These are phyloP conservation scores for Mollisia scopiformis DNA, from an alignment of 2,329 filamentous ascomycete genomes.

Conservation along the genomic window DNA sequence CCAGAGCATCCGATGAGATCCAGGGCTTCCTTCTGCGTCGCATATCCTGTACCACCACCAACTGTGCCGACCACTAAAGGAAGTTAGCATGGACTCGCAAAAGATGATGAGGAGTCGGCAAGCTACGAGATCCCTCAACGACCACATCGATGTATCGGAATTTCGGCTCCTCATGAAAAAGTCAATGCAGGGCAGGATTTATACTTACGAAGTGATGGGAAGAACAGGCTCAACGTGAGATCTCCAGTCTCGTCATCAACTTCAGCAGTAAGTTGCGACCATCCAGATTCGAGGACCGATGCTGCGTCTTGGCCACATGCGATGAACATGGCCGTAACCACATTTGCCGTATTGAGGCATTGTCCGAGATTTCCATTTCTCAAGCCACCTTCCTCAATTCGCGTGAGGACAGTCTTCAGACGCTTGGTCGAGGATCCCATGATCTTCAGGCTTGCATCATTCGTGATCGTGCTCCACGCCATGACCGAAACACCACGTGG, in stretches of 20 bases:
- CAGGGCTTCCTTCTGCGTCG: conserved; percentile 32
- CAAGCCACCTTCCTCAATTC: conserved; percentile 22
- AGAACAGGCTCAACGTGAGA: conserved; percentile 30
- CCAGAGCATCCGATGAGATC: conserved; percentile 30
- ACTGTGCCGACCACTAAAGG: conserved; percentile 33
- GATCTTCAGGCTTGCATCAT: conserved; percentile 21
- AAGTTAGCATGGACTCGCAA: too few relatives aligned
- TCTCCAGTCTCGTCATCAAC: conserved; percentile 25
- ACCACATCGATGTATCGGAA: too few relatives aligned
- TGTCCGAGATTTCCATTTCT: conserved; percentile 27
- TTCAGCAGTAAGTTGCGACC: conserved; percentile 29
- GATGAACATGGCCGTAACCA: conserved; percentile 31
- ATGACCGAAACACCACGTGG: conserved; percentile 33
- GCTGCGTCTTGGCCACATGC: conserved; percentile 32
- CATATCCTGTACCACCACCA: conserved; percentile 32
- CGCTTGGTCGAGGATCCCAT: conserved; percentile 23
- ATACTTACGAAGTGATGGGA: conserved; percentile 34
- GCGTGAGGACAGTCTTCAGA: conserved; percentile 16
- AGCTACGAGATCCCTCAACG: too few relatives aligned
- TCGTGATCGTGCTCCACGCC: conserved; percentile 30
- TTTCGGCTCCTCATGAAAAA: too few relatives aligned
- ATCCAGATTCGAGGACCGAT: conserved; percentile 26
- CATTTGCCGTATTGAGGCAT: conserved; percentile 27
- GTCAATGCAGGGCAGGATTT: too few relatives aligned
- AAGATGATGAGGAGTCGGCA: too few relatives aligned